Evolutionary conservation across 345 rosid genomes (phyloP).

Genomic region (Bruguiera sexangula): DNA sequence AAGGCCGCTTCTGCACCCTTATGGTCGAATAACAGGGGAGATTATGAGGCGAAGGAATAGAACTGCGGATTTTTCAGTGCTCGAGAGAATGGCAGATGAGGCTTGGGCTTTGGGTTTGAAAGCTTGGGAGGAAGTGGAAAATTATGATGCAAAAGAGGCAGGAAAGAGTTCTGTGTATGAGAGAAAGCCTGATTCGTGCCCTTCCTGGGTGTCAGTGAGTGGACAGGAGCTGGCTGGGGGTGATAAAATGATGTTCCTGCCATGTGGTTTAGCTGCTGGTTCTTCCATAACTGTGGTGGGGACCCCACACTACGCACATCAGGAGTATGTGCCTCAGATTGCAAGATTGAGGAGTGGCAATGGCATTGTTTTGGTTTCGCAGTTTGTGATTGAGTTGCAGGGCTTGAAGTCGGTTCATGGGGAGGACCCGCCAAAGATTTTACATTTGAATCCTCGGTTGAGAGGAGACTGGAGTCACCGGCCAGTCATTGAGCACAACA

Average conservation of each 20-base stretch:
- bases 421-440: constrained; percentile 93
- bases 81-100: constrained; percentile 88
- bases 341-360: constrained; percentile 45
- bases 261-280: constrained; percentile 93
- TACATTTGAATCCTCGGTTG: constrained; percentile 89
- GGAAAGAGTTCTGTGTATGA: constrained; percentile 37
- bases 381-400: constrained; percentile 93
- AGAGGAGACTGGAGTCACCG: constrained; percentile 88
- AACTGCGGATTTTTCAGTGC: constrained; percentile 51
- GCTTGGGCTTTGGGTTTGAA: constrained; percentile 88
- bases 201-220: constrained; percentile 70
- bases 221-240: constrained; percentile 69
- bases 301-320: constrained; percentile 80
- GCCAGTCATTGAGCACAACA: constrained; percentile 94
- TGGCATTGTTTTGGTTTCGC: constrained; percentile 76
- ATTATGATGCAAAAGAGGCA: constrained; percentile 43
- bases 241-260: constrained; percentile 71
- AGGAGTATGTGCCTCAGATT: constrained; percentile 77
- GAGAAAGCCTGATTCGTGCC: constrained; percentile 61
- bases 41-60: constrained; percentile 66
- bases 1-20: constrained; percentile 56
- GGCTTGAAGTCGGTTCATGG: constrained; percentile 88
- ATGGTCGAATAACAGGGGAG: constrained; percentile 78
- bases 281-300: constrained; percentile 94
- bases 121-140: constrained; percentile 83